phyloP scores from a whole-genome alignment of 495 filamentous ascomycete genomes.

The Lentithecium fluviatile region DNA sequence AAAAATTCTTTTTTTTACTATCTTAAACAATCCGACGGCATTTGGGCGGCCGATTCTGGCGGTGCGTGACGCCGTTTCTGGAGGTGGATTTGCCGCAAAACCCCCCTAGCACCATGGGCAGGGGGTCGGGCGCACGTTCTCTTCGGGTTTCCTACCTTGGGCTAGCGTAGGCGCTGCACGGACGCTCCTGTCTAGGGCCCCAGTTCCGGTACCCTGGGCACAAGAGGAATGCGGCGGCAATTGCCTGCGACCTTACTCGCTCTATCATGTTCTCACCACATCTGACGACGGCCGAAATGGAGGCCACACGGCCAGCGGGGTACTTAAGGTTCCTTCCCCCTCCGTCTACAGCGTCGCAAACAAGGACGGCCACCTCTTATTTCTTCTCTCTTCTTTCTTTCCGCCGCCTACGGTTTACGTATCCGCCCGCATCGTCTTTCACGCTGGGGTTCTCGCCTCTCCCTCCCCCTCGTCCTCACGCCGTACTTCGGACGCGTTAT shows the following conservation, averaged over 20 bases:
- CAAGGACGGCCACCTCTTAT: conserved; percentile 1
- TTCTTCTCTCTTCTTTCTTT: background rate
- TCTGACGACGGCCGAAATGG: background rate
- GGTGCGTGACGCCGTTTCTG: conserved; percentile 4
- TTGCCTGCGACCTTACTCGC: background rate
- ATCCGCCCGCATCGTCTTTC: too few species aligned
- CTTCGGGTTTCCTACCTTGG: conserved; percentile 10
- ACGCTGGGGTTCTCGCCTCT: too few species aligned
- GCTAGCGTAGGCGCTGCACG: background rate
- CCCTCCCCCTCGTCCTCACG: too few species aligned
- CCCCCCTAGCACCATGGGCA: background rate
- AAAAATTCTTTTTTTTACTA: too few species aligned
- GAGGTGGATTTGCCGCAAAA: conserved; percentile 15
- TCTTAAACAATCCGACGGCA: conserved; percentile 12
- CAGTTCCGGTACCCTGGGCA: background rate
- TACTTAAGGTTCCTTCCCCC: conserved; percentile 5
- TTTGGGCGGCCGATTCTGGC: conserved; percentile 6
- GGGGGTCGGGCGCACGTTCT: background rate
- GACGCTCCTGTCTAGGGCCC: background rate
- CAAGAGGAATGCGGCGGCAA: background rate
- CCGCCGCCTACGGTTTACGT: too few species aligned
- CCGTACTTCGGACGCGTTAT: too few species aligned
- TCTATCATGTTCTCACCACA: background rate
- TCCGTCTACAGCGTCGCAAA: background rate
- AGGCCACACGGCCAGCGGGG: background rate